phyloP scores from a whole-genome alignment of 1,139 yeast genomes.

The Meyerozyma smithsonii region DNA sequence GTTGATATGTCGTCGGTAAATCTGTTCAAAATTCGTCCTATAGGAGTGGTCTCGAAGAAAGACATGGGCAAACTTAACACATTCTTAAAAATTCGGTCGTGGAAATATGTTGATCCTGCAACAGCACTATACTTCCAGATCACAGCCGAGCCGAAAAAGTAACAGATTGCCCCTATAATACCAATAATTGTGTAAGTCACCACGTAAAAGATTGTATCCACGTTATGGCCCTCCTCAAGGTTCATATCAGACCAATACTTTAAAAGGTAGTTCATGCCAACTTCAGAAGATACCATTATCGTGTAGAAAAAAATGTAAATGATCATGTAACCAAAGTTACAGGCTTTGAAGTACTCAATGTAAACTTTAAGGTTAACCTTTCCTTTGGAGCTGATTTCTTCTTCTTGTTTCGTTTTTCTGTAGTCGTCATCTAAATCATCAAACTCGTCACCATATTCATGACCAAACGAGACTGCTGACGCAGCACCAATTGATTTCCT shows the following conservation, averaged over 20 bases:
- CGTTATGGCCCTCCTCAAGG: constrained; percentile 20
- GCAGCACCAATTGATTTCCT: constrained; percentile 8
- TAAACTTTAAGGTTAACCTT: constrained; percentile 29
- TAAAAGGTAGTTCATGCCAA: constrained; percentile 30
- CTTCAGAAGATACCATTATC: constrained; percentile 17
- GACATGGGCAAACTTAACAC: constrained; percentile 41
- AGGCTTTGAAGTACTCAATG: constrained; percentile 31
- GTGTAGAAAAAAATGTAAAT: constrained; percentile 22
- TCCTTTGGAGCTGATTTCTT: constrained; percentile 29
- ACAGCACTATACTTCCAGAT: constrained; percentile 31
- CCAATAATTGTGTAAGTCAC: constrained; percentile 25
- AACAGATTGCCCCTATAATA: constrained; percentile 21
- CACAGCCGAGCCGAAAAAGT: constrained; percentile 24
- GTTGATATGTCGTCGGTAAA: constrained; percentile 34
- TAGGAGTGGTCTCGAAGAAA: constrained; percentile 42
- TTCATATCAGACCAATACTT: constrained; percentile 37
- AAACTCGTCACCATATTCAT: constrained; percentile 15
- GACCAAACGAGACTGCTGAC: constrained; percentile 20
- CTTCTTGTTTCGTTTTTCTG: constrained; percentile 23
- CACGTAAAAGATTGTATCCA: constrained; percentile 21
- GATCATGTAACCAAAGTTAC: constrained; percentile 24
- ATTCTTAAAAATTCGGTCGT: constrained; percentile 33
- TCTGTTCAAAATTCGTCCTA: constrained; percentile 37
- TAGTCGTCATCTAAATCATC: constrained; percentile 13
- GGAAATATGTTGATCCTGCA: constrained; percentile 31